A percentile compares a stretch with the other conserved stretches of the same genome.
These are phyloP conservation scores for Helotiales sp. DNA, from an alignment of 2,329 filamentous ascomycete genomes.

Conservation along the genomic window DNA sequence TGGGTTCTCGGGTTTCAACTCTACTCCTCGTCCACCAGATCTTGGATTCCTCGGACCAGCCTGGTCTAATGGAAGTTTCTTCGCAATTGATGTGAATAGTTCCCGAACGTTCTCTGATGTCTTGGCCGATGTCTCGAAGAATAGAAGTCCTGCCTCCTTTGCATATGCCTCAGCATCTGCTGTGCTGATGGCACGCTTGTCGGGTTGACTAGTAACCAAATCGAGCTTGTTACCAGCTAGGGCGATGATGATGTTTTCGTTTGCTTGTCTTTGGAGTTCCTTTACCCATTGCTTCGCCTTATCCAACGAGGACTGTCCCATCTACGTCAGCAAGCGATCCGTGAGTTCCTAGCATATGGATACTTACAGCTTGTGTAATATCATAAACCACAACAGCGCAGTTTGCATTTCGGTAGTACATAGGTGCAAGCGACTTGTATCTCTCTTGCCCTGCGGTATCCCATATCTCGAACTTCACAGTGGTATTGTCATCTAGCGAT, in stretches of 20 bases:
- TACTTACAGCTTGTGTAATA: constrained; percentile 91
- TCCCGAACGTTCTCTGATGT: constrained; percentile 95
- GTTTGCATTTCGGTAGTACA: constrained; percentile 99
- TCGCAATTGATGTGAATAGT: constrained; percentile 95
- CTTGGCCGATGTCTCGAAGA: constrained; percentile 99
- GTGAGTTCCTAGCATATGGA: background rate
- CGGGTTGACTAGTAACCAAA: constrained; percentile 89
- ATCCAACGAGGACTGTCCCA: constrained; percentile 82
- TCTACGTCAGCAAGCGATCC: constrained; percentile 22
- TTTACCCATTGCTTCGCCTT: constrained; percentile 99
- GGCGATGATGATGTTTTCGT: constrained; percentile 99
- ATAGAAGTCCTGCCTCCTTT: constrained; percentile 88
- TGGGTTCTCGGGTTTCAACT: constrained; percentile 61
- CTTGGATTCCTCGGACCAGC: constrained; percentile 88
- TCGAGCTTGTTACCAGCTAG: constrained; percentile 98
- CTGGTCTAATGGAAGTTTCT: constrained; percentile 96
- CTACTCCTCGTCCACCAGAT: constrained; percentile 63
- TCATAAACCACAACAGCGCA: constrained; percentile 99
- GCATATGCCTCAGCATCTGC: constrained; percentile 96
- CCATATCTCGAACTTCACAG: constrained; percentile 99
- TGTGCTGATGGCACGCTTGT: constrained; percentile 89
- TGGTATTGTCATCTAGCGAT: constrained; percentile 95
- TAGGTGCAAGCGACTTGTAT: constrained; percentile 97
- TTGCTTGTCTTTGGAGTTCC: constrained; percentile 96
- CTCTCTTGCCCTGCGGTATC: constrained; percentile 98